Evolutionary conservation across 1,139 yeast species (phyloP).

Genomic region (Candida anutae): DNA sequence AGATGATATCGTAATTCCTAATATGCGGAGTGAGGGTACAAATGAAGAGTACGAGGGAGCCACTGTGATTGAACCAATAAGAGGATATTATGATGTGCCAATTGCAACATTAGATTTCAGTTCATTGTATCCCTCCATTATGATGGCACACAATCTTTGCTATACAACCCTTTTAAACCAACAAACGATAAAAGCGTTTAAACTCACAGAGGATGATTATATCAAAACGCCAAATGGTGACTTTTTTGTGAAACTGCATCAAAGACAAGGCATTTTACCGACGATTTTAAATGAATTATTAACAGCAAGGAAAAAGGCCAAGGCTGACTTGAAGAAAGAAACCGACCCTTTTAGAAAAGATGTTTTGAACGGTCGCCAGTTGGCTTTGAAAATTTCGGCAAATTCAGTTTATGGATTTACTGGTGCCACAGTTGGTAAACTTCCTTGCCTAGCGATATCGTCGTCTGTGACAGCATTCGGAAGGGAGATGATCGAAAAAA

Average conservation of each 20-base stretch:
- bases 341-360: slow-evolving; percentile 91
- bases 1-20: slow-evolving; percentile 83
- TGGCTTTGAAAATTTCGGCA: slow-evolving; percentile 94
- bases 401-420: slow-evolving; percentile 98
- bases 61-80: slow-evolving; percentile 90
- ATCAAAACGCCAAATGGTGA: slow-evolving; percentile 89
- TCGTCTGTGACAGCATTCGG: slow-evolving; percentile 96
- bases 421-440: slow-evolving; percentile 95
- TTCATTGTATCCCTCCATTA: slow-evolving; percentile 93
- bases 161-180: slow-evolving; percentile 80
- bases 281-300: slow-evolving; percentile 84
- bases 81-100: slow-evolving; percentile 96
- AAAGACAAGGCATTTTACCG: slow-evolving; percentile 82
- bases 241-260: slow-evolving; percentile 66
- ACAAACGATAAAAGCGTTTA: slow-evolving; percentile 58
- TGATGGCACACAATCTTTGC: slow-evolving; percentile 99
- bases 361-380: slow-evolving; percentile 93
- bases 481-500: slow-evolving; percentile 90
- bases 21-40: slow-evolving; percentile 73
- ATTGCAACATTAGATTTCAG: slow-evolving; percentile 97
- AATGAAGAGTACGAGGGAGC: slow-evolving; percentile 98
- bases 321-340: slow-evolving; percentile 81
- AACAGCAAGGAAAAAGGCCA: slow-evolving; percentile 89
- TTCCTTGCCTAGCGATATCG: slow-evolving; percentile 94
- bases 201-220: slow-evolving; percentile 68